Evolutionary conservation across 2,329 filamentous ascomycete species (phyloP).

Genomic region (Claviceps purpurea): DNA sequence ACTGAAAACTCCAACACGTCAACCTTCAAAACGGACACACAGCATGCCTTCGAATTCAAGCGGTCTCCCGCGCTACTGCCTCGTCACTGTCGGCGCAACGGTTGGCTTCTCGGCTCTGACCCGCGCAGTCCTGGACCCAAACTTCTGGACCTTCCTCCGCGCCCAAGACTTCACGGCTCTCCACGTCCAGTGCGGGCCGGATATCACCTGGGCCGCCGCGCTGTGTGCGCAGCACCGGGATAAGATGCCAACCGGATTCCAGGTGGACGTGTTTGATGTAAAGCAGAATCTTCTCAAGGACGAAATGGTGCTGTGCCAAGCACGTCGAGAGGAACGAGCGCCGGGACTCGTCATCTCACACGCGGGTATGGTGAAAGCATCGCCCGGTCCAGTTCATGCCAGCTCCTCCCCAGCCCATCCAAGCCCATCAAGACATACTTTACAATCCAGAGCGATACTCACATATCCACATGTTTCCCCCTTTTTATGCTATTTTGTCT

Average conservation of each 20-base stretch:
- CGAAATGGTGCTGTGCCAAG: slow-evolving; percentile 42
- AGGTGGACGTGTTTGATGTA: slow-evolving; percentile 19
- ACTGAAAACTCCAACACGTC: background rate
- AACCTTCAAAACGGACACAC: background rate
- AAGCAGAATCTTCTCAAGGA: slow-evolving; percentile 22
- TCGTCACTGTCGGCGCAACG: slow-evolving; percentile 88
- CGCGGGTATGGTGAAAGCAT: slow-evolving; percentile 46
- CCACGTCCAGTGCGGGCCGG: slow-evolving; percentile 67
- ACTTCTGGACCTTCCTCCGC: slow-evolving; percentile 49
- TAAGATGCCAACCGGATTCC: slow-evolving; percentile 14
- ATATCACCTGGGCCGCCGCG: slow-evolving; percentile 29
- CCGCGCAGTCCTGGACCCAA: slow-evolving; percentile 44
- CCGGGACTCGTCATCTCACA: slow-evolving; percentile 77
- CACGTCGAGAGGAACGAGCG: slow-evolving; percentile 27
- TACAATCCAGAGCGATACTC: too few species aligned
- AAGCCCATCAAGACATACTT: too few species aligned
- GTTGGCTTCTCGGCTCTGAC: slow-evolving; percentile 68
- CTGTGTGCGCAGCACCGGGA: slow-evolving; percentile 10
- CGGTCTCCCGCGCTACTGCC: slow-evolving; percentile 36
- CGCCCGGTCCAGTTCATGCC: background rate
- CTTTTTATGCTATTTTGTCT: background rate
- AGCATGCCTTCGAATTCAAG: slow-evolving; percentile 3
- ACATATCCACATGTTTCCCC: too few species aligned
- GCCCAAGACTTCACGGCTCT: slow-evolving; percentile 55
- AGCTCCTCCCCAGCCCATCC: too few species aligned